Evolutionary conservation across 768 basidiomycete species (phyloP).

Genomic region (Phanerodontia chrysosporium): DNA sequence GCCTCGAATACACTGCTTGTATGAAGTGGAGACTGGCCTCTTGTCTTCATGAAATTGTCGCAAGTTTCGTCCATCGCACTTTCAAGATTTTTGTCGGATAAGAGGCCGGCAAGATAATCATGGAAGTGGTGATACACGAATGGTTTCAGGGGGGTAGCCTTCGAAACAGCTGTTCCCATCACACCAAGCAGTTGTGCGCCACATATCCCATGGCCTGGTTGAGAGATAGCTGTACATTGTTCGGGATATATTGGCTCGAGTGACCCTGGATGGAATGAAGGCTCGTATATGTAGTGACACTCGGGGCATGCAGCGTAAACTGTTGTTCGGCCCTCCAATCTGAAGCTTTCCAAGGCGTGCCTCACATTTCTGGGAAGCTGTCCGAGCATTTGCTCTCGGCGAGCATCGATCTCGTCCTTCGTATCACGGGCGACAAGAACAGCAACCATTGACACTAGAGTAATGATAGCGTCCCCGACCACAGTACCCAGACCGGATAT

Average conservation of each 20-base stretch:
- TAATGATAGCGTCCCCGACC: constrained; percentile 18
- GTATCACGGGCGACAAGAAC: background rate
- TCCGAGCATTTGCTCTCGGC: background rate
- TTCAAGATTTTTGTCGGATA: background rate
- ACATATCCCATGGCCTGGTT: background rate
- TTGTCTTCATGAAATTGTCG: constrained; percentile 14
- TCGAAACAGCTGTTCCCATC: background rate
- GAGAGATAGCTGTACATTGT: constrained; percentile 5
- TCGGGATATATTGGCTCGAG: constrained; percentile 5
- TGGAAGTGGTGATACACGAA: constrained; percentile 4
- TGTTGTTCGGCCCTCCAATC: constrained; percentile 14
- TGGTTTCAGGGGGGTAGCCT: background rate
- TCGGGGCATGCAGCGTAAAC: constrained; percentile 14
- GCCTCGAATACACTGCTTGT: background rate
- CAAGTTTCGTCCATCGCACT: background rate
- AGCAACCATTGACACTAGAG: constrained; percentile 15
- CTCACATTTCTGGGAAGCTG: constrained; percentile 5
- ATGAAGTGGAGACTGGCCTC: background rate
- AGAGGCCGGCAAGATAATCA: constrained; percentile 5
- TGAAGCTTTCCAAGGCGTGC: constrained; percentile 8
- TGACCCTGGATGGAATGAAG: background rate
- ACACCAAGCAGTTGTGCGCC: background rate
- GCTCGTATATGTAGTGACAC: constrained; percentile 14
- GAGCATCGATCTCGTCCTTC: background rate
- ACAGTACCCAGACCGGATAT: constrained; percentile 15